A percentile compares a stretch with the other conserved stretches of the same genome.
phyloP scores from a whole-genome alignment of 352 stramenopile genomes.

The Phytophthora palmivora region DNA sequence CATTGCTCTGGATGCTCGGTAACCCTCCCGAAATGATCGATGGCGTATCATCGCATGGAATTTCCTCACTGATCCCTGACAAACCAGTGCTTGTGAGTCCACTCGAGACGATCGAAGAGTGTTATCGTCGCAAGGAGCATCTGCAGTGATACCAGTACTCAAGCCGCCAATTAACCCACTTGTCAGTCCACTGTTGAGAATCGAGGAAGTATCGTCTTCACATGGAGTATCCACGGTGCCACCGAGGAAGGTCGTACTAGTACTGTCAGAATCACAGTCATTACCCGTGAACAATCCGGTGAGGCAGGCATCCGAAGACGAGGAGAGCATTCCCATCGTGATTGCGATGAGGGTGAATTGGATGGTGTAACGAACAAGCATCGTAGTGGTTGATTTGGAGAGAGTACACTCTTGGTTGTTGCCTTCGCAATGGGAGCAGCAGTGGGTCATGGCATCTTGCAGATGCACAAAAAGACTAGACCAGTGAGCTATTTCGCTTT shows the following conservation, averaged over 20 bases:
- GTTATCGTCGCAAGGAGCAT: conserved; percentile 19
- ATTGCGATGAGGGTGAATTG: conserved; percentile 23
- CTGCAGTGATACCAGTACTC: conserved; percentile 8
- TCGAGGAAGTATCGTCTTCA: conserved; percentile 24
- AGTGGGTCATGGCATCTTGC: too few species aligned
- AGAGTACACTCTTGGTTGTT: conserved; percentile 5
- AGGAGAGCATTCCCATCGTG: conserved; percentile 6
- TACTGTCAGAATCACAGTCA: conserved; percentile 22
- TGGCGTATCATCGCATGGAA: conserved; percentile 13
- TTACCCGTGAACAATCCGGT: conserved; percentile 23
- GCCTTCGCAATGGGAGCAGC: too few species aligned
- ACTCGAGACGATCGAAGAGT: conserved; percentile 9
- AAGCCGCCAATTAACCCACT: conserved; percentile 8
- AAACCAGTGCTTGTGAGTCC: conserved; percentile 12
- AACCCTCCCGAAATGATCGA: conserved; percentile 11
- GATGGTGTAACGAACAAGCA: conserved; percentile 20
- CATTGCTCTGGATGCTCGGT: conserved; percentile 4
- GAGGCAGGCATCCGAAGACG: conserved; percentile 25
- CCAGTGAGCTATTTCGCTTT: too few species aligned
- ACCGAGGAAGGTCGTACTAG: conserved; percentile 16
- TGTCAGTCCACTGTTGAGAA: conserved; percentile 13
- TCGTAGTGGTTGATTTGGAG: conserved; percentile 7
- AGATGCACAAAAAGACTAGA: too few species aligned
- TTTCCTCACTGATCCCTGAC: conserved; percentile 1
- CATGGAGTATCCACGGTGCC: conserved; percentile 20